These are phyloP conservation scores for Penicillium samsonianum DNA, from an alignment of 495 filamentous ascomycete species.

Conservation along the genomic window DNA sequence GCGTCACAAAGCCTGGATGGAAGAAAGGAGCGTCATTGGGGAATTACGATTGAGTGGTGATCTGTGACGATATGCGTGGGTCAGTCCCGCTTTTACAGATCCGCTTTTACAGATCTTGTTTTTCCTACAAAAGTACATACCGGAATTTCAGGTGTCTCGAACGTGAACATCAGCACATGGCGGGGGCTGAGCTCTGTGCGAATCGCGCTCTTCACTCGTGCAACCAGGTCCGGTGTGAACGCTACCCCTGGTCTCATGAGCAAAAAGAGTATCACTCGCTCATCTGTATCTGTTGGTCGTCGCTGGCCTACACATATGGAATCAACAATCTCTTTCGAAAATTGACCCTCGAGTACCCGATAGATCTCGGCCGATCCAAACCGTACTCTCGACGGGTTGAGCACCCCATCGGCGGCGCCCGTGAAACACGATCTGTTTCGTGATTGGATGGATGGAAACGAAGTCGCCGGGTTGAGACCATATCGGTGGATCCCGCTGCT, in stretches of 20 bases:
- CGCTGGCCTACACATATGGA: slow-evolving; percentile 76
- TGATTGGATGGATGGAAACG: slow-evolving; percentile 66
- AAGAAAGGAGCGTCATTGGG: no score
- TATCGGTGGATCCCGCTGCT: no score
- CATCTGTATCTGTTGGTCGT: slow-evolving; percentile 65
- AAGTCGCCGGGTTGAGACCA: no score
- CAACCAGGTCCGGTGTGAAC: slow-evolving; percentile 58
- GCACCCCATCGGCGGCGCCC: slow-evolving; percentile 75
- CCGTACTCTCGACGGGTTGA: slow-evolving; percentile 76
- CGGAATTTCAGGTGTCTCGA: slow-evolving; percentile 78
- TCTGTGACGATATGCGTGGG: slow-evolving; percentile 44
- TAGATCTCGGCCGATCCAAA: slow-evolving; percentile 83
- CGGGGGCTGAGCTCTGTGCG: slow-evolving; percentile 62
- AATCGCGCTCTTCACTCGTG: slow-evolving; percentile 62
- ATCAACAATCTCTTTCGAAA: slow-evolving; percentile 61
- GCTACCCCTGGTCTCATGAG: slow-evolving; percentile 53
- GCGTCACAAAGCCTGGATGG: no score
- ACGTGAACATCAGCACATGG: slow-evolving; percentile 76
- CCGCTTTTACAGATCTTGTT: neutral
- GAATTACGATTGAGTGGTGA: no score
- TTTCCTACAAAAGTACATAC: slow-evolving; percentile 47
- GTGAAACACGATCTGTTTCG: slow-evolving; percentile 64
- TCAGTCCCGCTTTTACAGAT: slow-evolving; percentile 10
- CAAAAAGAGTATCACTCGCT: slow-evolving; percentile 74
- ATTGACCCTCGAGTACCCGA: slow-evolving; percentile 66